Evolutionary conservation across 331 rosid species (phyloP).

Genomic region (Saraca asoca): DNA sequence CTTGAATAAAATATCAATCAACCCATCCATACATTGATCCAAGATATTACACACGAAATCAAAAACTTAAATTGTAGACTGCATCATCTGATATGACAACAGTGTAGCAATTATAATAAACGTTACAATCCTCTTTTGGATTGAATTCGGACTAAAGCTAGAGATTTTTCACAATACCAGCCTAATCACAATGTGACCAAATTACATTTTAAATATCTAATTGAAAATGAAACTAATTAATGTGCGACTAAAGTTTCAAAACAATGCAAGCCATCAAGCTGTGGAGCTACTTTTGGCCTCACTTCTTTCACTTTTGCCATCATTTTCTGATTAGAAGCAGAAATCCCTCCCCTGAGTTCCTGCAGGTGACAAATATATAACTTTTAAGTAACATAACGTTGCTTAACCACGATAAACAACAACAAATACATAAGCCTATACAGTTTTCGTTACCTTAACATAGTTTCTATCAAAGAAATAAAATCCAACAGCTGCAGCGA

Average conservation of each 20-base stretch:
- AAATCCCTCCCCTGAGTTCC: constrained; percentile 40
- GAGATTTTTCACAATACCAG: no score
- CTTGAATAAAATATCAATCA: not conserved
- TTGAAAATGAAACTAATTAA: constrained; percentile 3
- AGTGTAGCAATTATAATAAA: no score
- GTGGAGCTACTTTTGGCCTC: constrained; percentile 62
- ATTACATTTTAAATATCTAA: not conserved
- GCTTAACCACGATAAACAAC: constrained; percentile 11
- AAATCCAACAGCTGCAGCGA: constrained; percentile 53
- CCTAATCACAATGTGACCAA: not conserved
- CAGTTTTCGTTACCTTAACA: constrained; percentile 39
- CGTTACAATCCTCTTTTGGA: no score
- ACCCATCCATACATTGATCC: not conserved
- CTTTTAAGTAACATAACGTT: not conserved
- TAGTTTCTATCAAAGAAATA: constrained; percentile 43
- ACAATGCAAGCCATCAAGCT: constrained; percentile 63
- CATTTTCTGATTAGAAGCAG: not conserved
- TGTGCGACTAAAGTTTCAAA: constrained; percentile 63
- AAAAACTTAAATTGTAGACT: no score
- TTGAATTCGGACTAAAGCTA: no score
- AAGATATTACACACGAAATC: no score
- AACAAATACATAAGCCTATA: not conserved
- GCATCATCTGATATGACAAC: no score
- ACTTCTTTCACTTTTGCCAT: constrained; percentile 34
- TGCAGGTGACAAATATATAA: constrained; percentile 19